phyloP scores from a whole-genome alignment of 2,329 filamentous ascomycete genomes.

The Apiospora phragmitis region DNA sequence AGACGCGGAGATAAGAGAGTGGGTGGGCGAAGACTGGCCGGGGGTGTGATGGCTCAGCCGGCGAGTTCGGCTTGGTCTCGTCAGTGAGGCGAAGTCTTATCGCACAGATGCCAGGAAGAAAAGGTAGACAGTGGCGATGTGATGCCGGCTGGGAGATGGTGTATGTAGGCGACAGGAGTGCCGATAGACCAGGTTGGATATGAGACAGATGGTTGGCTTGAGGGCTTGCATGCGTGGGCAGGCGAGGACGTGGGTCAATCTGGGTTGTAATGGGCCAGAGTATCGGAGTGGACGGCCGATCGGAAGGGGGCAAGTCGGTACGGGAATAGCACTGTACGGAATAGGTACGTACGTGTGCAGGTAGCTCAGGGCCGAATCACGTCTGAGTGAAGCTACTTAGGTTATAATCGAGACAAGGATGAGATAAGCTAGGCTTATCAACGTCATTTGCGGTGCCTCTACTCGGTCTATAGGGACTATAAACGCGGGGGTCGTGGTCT shows the following conservation, averaged over 20 bases:
- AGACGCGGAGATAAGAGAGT: conserved; percentile 2
- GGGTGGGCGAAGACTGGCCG: background rate
- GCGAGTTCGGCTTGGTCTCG: background rate
- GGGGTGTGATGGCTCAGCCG: background rate
- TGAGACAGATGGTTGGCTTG: background rate
- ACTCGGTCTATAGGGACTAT: conserved; percentile 17
- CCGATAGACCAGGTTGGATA: background rate
- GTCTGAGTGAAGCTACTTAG: conserved; percentile 35
- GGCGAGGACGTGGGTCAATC: background rate
- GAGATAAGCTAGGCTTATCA: conserved; percentile 60
- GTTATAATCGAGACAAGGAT: conserved; percentile 54
- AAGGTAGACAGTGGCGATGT: background rate
- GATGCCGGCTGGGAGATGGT: background rate
- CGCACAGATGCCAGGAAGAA: background rate
- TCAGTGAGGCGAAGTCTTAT: background rate
- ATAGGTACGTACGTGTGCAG: background rate
- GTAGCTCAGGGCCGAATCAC: background rate
- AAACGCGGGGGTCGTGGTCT: background rate
- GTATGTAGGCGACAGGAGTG: background rate
- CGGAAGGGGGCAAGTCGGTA: background rate
- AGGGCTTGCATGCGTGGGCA: background rate
- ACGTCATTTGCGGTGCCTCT: conserved; percentile 46
- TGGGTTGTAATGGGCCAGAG: background rate
- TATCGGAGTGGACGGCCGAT: background rate
- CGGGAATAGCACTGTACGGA: background rate